Percentiles rank a stretch among this genome's conserved stretches.
Evolutionary conservation across 352 stramenopile genomes (phyloP).

Genomic region (Phytophthora syringae): DNA sequence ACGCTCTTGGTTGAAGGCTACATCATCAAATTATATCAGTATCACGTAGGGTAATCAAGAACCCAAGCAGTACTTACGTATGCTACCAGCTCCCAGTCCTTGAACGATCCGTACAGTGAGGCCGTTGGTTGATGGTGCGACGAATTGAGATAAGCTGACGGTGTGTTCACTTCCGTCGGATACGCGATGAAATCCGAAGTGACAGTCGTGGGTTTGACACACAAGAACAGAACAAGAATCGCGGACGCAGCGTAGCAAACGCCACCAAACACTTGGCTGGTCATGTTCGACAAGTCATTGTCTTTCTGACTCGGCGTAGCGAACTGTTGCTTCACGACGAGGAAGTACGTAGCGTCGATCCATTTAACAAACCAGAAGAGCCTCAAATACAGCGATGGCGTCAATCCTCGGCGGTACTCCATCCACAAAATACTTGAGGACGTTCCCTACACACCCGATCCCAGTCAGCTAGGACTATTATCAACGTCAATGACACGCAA

Average conservation of each 20-base stretch:
- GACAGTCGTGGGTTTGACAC: slow-evolving; percentile 55
- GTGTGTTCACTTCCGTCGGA: slow-evolving; percentile 51
- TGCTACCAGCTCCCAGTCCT: slow-evolving; percentile 42
- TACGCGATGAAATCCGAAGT: slow-evolving; percentile 58
- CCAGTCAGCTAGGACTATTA: not conserved
- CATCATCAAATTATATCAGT: slow-evolving; percentile 7
- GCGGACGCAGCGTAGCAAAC: slow-evolving; percentile 49
- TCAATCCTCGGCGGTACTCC: slow-evolving; percentile 70
- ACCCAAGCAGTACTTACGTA: slow-evolving; percentile 13
- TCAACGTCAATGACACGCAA: not conserved
- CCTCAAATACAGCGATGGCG: slow-evolving; percentile 62
- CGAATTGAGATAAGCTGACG: slow-evolving; percentile 68
- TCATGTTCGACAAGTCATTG: slow-evolving; percentile 9
- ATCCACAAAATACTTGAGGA: slow-evolving; percentile 72
- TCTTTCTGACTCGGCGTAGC: not conserved
- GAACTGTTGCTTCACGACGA: slow-evolving; percentile 49
- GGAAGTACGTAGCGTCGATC: slow-evolving; percentile 49
- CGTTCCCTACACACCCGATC: slow-evolving; percentile 38
- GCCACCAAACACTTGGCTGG: slow-evolving; percentile 35
- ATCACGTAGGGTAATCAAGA: slow-evolving; percentile 1
- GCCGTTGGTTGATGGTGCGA: slow-evolving; percentile 42
- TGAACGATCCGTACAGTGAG: slow-evolving; percentile 67
- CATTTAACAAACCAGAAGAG: slow-evolving; percentile 71
- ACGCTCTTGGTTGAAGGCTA: slow-evolving; percentile 26
- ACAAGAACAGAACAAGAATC: slow-evolving; percentile 60